Evolutionary conservation across 2,329 filamentous ascomycete species (phyloP).

Genomic region (Pestalotiopsis sp.): DNA sequence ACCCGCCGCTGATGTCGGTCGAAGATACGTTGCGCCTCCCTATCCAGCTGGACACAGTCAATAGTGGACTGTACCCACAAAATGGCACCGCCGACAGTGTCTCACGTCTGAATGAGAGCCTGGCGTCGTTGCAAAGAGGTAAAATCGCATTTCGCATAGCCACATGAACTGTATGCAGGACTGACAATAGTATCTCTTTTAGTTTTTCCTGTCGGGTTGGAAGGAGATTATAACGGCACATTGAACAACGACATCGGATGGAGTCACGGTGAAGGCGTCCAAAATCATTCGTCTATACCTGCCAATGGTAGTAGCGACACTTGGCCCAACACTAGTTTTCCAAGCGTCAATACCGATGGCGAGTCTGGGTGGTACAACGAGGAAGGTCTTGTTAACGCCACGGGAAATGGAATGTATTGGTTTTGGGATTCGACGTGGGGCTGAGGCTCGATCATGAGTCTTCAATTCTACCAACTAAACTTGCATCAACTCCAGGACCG

Average conservation of each 20-base stretch:
- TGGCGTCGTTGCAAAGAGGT: neutral
- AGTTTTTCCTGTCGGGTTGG: neutral
- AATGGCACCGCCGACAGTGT: neutral
- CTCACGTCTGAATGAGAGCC: neutral
- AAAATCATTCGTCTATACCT: no score
- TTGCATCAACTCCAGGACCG: slow-evolving; percentile 42
- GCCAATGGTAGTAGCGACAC: no score
- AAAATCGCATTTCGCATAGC: neutral
- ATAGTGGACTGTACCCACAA: no score
- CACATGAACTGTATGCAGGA: neutral
- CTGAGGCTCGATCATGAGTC: neutral
- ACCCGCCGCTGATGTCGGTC: neutral
- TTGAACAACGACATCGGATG: no score
- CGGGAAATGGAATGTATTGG: neutral
- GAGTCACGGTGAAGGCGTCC: no score
- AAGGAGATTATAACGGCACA: no score
- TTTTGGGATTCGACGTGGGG: neutral
- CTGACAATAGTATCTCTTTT: neutral
- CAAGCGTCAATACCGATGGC: neutral
- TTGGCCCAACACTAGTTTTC: neutral
- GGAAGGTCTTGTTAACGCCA: neutral
- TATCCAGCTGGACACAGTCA: neutral
- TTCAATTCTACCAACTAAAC: no score
- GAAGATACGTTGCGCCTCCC: neutral
- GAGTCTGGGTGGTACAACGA: neutral